These are phyloP conservation scores for Amylostereum chailletii DNA, from an alignment of 1,284 basidiomycete species.

Conservation along the genomic window DNA sequence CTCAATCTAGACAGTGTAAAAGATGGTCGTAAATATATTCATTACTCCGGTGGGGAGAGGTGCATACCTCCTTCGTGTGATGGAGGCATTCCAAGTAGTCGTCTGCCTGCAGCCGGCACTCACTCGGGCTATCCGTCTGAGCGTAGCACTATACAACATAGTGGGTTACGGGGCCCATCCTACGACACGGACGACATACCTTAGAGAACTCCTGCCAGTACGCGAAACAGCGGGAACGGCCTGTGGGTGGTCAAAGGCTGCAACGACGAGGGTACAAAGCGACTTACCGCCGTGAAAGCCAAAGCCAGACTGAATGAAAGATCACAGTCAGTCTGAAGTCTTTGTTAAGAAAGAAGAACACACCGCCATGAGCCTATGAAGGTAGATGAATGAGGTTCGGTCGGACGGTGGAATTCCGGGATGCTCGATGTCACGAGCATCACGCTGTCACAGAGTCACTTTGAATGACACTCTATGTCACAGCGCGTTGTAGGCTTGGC, in stretches of 20 bases:
- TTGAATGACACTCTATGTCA: too few relatives aligned
- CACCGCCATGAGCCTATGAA: conserved; percentile 24
- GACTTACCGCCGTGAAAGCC: conserved; percentile 56
- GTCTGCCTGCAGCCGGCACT: conserved; percentile 70
- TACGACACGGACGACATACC: conserved; percentile 26
- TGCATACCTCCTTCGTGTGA: conserved; percentile 80
- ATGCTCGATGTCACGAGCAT: too few relatives aligned
- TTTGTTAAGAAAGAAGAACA: conserved; percentile 9
- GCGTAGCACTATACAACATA: conserved; percentile 69
- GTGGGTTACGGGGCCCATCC: background rate
- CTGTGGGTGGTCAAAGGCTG: conserved; percentile 28
- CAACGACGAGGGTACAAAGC: background rate
- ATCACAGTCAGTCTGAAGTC: background rate
- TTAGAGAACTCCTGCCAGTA: conserved; percentile 92
- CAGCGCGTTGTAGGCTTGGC: too few relatives aligned
- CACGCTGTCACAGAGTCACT: too few relatives aligned
- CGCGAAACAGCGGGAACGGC: conserved; percentile 83
- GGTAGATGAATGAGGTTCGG: background rate
- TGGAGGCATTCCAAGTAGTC: conserved; percentile 95
- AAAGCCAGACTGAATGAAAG: conserved; percentile 39
- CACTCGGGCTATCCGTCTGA: conserved; percentile 64
- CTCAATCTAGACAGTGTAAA: conserved; percentile 42
- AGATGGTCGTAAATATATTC: conserved; percentile 3
- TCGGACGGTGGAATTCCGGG: too few relatives aligned
- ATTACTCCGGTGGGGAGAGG: background rate